Evolutionary conservation across 768 basidiomycete species (phyloP).

Genomic region (Kwoniella sp.): DNA sequence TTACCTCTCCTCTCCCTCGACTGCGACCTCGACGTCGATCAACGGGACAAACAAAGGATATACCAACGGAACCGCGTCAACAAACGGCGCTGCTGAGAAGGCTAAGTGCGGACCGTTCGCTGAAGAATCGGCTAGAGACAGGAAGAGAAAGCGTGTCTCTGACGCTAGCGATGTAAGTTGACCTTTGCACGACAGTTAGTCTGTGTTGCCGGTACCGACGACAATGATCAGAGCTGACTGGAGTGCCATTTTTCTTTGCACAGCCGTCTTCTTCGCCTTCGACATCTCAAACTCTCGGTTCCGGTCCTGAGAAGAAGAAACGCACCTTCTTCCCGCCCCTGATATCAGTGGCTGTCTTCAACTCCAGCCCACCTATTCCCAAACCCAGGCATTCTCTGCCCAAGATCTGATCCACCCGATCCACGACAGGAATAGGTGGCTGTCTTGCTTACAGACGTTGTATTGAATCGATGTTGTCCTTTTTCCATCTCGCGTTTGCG

Average conservation of each 20-base stretch:
- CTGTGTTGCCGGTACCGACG: background rate
- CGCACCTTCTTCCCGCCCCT: slow-evolving; percentile 23
- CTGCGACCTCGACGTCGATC: background rate
- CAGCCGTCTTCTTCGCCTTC: slow-evolving; percentile 9
- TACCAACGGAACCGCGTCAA: background rate
- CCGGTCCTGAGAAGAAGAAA: slow-evolving; percentile 23
- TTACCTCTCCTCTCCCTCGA: background rate
- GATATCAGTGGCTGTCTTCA: slow-evolving; percentile 8
- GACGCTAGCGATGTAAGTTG: slow-evolving; percentile 19
- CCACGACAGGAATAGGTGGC: background rate
- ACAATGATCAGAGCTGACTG: background rate
- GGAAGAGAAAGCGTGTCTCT: slow-evolving; percentile 21
- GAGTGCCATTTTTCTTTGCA: background rate
- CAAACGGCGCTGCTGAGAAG: background rate
- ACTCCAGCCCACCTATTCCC: slow-evolving; percentile 1
- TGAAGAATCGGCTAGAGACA: background rate
- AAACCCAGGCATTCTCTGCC: slow-evolving; percentile 19
- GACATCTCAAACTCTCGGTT: too few relatives aligned
- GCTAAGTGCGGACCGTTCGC: background rate
- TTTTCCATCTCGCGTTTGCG: too few relatives aligned
- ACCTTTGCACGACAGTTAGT: background rate
- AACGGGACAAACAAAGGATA: too few relatives aligned
- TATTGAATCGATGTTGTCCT: too few relatives aligned
- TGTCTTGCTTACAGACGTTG: too few relatives aligned
- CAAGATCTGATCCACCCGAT: background rate